Base-by-base conservation (phyloP, 2,329 filamentous ascomycete genomes). In the Aspergillus hortae region DNA sequence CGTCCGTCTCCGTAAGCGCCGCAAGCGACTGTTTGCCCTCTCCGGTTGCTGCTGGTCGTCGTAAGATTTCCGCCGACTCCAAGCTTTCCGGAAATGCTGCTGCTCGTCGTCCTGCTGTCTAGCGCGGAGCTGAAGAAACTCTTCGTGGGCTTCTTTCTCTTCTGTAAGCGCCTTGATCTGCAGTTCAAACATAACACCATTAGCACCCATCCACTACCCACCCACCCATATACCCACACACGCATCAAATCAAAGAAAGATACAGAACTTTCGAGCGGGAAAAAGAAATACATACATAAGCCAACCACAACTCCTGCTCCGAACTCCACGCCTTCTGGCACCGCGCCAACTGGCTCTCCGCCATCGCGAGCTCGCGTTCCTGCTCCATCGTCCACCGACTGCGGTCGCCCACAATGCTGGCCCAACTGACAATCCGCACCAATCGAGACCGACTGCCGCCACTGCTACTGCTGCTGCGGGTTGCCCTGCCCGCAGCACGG, bases 321-420 rank as follows among this genome's bases (percentile, higher is more conserved):
- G 67, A 69, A 48, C 65, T 68, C 66, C 66, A 70, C 1, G 67
- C 65, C 53, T 65, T 70, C 49, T 70, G 68, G 56, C 68, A 70
- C 23, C 62, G 55, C 35, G 56, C 64, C 44, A 70, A 44, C 38
- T 71, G 60, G 14, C 55, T 58, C 50, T 61, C 52, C 0, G 67
- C 67, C 46, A 60, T 56, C 4, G 56, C 45, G 15, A 70, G 58
- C 30, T 67, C 59, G 14, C 54, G 54, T 40, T 70, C 67, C 36
- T 66, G 66, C 21, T 67, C 61, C 6, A 27, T 53, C 4, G 63
- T 65, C 65, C 66, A 68, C 15, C 66, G 61, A 44, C 53, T 56
- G 40, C 48, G 50, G 42, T 60, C 62, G 9, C 60, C 59, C n/a
- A 67, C 56, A 44, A 68, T 61, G 51, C 57, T 67, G 11, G 61